phyloP scores from a whole-genome alignment of 129 eudicot genomes.

The Artemisia tridentata region DNA sequence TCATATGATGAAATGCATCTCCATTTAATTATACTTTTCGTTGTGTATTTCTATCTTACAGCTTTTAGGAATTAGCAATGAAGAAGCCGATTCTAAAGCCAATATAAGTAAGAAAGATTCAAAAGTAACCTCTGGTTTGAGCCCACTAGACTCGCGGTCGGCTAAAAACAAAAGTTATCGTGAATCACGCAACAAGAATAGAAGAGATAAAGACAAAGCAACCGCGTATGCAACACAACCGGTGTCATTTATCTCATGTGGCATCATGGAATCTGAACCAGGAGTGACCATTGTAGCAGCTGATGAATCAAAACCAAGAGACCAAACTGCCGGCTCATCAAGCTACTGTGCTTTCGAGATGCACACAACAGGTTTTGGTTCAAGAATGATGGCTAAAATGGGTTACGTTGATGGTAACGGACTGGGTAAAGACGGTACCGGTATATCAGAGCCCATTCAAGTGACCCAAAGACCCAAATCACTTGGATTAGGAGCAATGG shows the following conservation, averaged over 20 bases:
- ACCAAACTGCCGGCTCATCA: constrained; percentile 35
- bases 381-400: constrained; percentile 96
- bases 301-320: constrained; percentile 34
- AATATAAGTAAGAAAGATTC: constrained; percentile 36
- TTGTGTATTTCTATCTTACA: constrained; percentile 35
- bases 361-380: constrained; percentile 93
- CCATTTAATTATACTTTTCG: not conserved
- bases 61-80: constrained; percentile 61
- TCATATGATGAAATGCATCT: constrained; percentile 5
- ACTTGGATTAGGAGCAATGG: constrained; percentile 76
- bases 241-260: constrained; percentile 76
- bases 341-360: constrained; percentile 76
- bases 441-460: constrained; percentile 74
- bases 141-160: constrained; percentile 31
- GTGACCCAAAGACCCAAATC: constrained; percentile 79
- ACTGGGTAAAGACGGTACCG: constrained; percentile 77
- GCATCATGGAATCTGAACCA: constrained; percentile 53
- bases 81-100: constrained; percentile 53
- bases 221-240: constrained; percentile 68
- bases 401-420: constrained; percentile 78
- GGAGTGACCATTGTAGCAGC: constrained; percentile 10
- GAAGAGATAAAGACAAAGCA: constrained; percentile 37
- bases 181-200: constrained; percentile 43
- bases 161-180: constrained; percentile 25
- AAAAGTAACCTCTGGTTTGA: constrained; percentile 32